Conservation (phyloP, 768 basidiomycete genomes). For the Pholiota molesta region DNA sequence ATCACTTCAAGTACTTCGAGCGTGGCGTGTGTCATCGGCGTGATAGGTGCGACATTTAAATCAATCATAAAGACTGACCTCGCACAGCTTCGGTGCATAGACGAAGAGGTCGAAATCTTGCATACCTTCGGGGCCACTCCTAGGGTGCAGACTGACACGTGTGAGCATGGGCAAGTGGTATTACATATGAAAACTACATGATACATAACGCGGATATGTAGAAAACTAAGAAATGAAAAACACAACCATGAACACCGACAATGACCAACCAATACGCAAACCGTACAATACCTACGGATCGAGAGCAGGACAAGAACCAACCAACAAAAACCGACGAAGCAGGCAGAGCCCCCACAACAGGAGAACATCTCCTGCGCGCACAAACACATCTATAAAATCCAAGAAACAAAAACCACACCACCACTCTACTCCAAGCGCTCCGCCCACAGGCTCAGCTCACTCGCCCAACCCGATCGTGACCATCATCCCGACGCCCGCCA, state of each 20-base stretch:
- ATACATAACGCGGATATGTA: no score
- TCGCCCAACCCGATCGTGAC: constrained; percentile 56
- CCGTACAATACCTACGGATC: no score
- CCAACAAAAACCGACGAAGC: no score
- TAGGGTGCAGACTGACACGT: background rate
- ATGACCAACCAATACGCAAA: no score
- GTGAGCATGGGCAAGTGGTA: background rate
- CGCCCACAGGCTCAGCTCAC: constrained; percentile 11
- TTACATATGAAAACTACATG: no score
- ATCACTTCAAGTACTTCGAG: background rate
- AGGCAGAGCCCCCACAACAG: no score
- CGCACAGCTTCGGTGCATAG: background rate
- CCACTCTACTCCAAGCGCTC: no score
- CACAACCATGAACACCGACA: no score
- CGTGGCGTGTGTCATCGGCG: background rate
- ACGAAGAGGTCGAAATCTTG: background rate
- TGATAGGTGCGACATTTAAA: background rate
- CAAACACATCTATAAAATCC: no score
- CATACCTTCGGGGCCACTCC: background rate
- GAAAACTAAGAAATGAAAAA: no score
- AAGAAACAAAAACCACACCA: background rate
- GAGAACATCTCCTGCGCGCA: no score
- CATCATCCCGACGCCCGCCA: constrained; percentile 68
- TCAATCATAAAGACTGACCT: background rate
- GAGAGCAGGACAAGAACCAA: no score